phyloP scores from a whole-genome alignment of 768 basidiomycete species.

The Tricholomella constricta region DNA sequence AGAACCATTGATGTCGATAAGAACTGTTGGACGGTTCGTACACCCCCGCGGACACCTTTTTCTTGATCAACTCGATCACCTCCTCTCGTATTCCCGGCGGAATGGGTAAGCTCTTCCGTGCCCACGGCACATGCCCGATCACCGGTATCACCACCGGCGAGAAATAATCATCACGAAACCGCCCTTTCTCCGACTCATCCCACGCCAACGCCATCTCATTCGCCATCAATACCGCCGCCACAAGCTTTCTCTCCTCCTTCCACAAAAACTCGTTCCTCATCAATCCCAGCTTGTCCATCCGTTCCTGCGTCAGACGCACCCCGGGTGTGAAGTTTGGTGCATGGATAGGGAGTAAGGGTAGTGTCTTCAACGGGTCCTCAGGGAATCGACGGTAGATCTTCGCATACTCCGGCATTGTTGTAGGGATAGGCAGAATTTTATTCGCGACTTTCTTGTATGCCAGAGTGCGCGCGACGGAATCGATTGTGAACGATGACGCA shows the following conservation, averaged over 20 bases:
- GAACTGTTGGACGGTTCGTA: constrained; percentile 39
- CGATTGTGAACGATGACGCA: constrained; percentile 7
- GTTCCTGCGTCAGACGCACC: constrained; percentile 21
- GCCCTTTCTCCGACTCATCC: constrained; percentile 23
- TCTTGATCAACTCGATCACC: no score
- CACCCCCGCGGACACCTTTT: constrained; percentile 24
- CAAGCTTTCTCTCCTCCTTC: constrained; percentile 13
- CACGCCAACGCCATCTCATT: constrained; percentile 32
- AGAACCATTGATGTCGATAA: constrained; percentile 41
- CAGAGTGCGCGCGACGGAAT: not conserved
- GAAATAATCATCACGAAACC: constrained; percentile 25
- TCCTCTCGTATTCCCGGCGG: constrained; percentile 28
- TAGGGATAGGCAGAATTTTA: constrained; percentile 21
- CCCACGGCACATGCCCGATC: constrained; percentile 34
- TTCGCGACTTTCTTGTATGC: constrained; percentile 27
- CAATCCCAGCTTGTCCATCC: constrained; percentile 22
- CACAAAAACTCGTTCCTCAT: constrained; percentile 24
- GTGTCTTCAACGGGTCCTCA: constrained; percentile 25
- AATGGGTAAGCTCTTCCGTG: constrained; percentile 30
- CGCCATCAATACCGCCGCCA: constrained; percentile 5
- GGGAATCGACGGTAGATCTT: constrained; percentile 19
- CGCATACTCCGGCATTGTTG: constrained; percentile 14
- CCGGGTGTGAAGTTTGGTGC: constrained; percentile 18
- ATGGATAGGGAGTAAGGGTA: constrained; percentile 17
- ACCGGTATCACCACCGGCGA: no score